Base-by-base conservation (phyloP, 768 basidiomycete species). In the Cubamyces sp. region DNA sequence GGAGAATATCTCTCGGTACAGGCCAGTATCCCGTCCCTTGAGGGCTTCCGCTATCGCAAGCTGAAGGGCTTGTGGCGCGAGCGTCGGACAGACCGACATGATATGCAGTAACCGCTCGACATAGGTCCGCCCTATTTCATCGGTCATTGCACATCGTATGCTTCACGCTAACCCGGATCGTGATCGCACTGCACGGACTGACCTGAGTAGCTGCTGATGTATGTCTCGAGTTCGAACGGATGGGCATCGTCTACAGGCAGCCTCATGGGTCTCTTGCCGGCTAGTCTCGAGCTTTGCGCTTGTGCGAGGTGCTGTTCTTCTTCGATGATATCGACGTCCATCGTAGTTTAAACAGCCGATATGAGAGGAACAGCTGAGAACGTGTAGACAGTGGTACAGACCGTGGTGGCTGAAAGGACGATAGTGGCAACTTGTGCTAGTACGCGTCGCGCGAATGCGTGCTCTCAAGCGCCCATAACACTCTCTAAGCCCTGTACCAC, bases 141-240 rank as follows among this genome's bases (percentile, higher is more conserved):
- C 25, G 21, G 15, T 47, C 23, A 30, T 34, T 42, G 49, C 15
- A 26, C 40, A n/a, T 14, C 3, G 28, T 49, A 46, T 49, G 49
- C 47, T 40, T 62, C 41, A 26, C n/a, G 45, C 46, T 28, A 39
- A 21, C 61, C 41, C 61, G 54, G 48, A 18, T 5, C 9, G 34
- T 56, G 30, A 8, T 42, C 48, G 18, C 41, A 6, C 15, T 11
- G 59, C 55, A 19, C 26, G 46, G n/a, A 55, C 77, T 45, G 46
- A 91, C 93, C 91, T 64, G 86, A 80, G 76, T 95, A 96, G 55
- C 84, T 83, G 45, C 87, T 78, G 61, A 88, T 86, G 73, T 92
- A 91, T 43, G 84, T 74, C 60, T 96, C 94, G 55, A 96, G 83
- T 70, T 96, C 94, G 70, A 94, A 95, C 4, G 94, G 92, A 70